These are phyloP conservation scores for Theileria equi DNA, from an alignment of 169 alveolate genomes.

Conservation along the genomic window DNA sequence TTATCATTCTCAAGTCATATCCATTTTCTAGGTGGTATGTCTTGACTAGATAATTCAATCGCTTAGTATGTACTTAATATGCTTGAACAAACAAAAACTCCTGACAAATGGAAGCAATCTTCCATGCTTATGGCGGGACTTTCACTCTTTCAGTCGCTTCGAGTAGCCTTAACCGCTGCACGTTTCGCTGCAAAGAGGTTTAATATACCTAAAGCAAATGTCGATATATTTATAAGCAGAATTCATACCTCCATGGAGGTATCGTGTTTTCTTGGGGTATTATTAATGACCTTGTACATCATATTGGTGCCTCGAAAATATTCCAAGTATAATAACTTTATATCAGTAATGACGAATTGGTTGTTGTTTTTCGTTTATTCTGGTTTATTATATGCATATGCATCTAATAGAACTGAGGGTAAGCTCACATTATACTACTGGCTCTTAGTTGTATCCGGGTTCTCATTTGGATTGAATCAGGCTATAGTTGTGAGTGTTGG, in stretches of 20 bases:
- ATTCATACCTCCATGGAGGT: conserved; percentile 31
- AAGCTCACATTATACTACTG: conserved; percentile 27
- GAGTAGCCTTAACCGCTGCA: conserved; percentile 22
- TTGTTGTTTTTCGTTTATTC: neutral
- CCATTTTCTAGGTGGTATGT: too few relatives aligned
- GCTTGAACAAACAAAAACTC: too few relatives aligned
- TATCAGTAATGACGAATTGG: conserved; percentile 22
- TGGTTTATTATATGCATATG: neutral
- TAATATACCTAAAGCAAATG: conserved; percentile 6
- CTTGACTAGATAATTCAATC: too few relatives aligned
- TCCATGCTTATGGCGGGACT: conserved; percentile 28
- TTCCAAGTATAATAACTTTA: neutral
- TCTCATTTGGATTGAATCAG: conserved; percentile 8
- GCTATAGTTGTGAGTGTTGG: conserved; percentile 4
- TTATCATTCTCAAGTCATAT: too few relatives aligned
- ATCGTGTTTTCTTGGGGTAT: conserved; percentile 9
- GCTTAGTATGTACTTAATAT: too few relatives aligned
- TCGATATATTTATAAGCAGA: conserved; percentile 18
- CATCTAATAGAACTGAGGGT: conserved; percentile 6
- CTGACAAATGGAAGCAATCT: conserved; percentile 5
- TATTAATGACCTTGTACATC: neutral
- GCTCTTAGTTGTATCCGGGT: conserved; percentile 15
- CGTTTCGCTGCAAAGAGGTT: conserved; percentile 21
- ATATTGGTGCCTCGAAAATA: neutral
- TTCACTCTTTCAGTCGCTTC: conserved; percentile 2